Percentiles rank a stretch among this genome's conserved stretches.
Evolutionary conservation across 2,329 filamentous ascomycete species (phyloP).

Genomic region (Curvularia sp.): DNA sequence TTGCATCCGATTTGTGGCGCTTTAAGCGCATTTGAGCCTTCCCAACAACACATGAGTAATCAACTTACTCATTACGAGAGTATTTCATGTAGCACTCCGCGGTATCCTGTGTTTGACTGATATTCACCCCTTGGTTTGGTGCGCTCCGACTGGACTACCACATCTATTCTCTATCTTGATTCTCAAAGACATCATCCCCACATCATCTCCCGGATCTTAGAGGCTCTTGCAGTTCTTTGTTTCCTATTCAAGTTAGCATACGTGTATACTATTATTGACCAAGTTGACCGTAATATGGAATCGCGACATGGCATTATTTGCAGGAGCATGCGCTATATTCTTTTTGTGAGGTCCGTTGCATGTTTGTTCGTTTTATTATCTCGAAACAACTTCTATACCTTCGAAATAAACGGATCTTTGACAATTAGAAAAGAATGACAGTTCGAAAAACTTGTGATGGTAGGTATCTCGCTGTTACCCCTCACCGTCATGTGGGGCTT

Average conservation of each 20-base stretch:
- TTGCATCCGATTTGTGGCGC: constrained; percentile 5
- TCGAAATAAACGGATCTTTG: too few species aligned
- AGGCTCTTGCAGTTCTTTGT: not conserved
- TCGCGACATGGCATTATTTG: not conserved
- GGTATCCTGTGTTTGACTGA: not conserved
- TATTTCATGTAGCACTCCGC: too few species aligned
- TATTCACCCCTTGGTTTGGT: not conserved
- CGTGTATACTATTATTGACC: not conserved
- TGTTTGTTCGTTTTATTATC: not conserved
- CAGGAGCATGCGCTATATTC: not conserved
- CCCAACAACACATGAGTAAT: constrained; percentile 1
- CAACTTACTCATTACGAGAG: too few species aligned
- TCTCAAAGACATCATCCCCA: not conserved
- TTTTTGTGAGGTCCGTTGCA: not conserved
- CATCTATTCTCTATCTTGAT: not conserved
- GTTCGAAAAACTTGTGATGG: not conserved
- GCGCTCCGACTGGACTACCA: not conserved
- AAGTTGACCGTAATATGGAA: not conserved
- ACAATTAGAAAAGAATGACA: not conserved
- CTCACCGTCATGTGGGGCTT: constrained; percentile 13
- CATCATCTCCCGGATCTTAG: not conserved
- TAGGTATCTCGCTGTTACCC: constrained; percentile 5
- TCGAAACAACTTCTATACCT: not conserved
- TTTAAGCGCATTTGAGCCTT: constrained; percentile 8
- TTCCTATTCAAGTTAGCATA: not conserved